Evolutionary conservation across 2,329 filamentous ascomycete species (phyloP), one percentile per base, ranked within the genome.

Genomic region (Coccinonectria pachysandricola): DNA sequence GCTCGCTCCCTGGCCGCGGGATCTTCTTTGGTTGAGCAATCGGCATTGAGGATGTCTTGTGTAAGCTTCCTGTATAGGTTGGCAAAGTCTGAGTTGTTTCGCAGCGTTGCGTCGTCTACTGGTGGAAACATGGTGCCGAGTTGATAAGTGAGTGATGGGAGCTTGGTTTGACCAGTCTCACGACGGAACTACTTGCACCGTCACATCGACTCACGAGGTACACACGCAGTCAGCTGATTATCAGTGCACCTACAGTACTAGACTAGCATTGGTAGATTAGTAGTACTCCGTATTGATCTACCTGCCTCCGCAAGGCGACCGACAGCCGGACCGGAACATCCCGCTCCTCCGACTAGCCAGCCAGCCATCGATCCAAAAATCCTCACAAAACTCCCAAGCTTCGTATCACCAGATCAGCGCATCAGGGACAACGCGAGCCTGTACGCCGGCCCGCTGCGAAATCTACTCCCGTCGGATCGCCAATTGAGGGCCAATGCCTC

Each of bases 61-160:
- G 65, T 68, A 23, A 79, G 55, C 8, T 59, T 67, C 10, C 53
- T 57, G 49, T 77, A 71, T 5, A 79, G 59, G 17, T 59, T 56
- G n/a, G 68, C 65, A 40, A 78, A 79, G 12, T 68, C 61, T 0
- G 72, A 72, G 36, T 78, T 77, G 31, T 57, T 60, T 27, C 62
- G 49, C 2, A 79, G 48, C 11, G 77, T 54, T 0, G 59, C 39
- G 7, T 66, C 57, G 12, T 77, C 71, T 7, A 77, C 50, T 0
- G 70, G 71, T 0, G 73, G 73, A 3, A 77, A 50, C 70, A 76
- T 75, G 11, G 48, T 29, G 12, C n/a, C n/a, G n/a, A n/a, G n/a
- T n/a, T n/a, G n/a, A n/a, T n/a, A n/a, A n/a, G n/a, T n/a, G n/a
- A n/a, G n/a, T n/a, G n/a, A 30, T 31, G 11, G 17, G 24, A 24